phyloP scores from a whole-genome alignment of 2,329 filamentous ascomycete genomes.

The Stagonosporopsis chrysanthemi region DNA sequence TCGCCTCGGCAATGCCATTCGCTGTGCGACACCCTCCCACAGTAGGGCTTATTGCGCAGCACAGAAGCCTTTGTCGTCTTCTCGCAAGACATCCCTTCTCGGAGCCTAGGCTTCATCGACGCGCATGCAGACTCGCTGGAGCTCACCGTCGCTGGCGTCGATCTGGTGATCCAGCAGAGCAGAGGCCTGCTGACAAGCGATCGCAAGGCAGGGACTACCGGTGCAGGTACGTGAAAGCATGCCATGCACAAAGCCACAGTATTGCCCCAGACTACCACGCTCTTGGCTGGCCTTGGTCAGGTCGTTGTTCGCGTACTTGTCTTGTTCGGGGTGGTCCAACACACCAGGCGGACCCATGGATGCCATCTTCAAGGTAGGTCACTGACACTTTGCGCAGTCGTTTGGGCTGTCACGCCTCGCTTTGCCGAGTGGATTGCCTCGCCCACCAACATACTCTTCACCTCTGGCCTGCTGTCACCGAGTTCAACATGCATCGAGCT shows the following conservation, averaged over 20 bases:
- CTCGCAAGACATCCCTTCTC: conserved; percentile 74
- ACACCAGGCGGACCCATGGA: too few species aligned
- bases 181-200: conserved; percentile 81
- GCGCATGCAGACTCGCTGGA: conserved; percentile 70
- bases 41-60: conserved; percentile 24
- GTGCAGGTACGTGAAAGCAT: conserved; percentile 61
- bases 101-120: conserved; percentile 78
- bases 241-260: conserved; percentile 5
- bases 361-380: conserved; percentile 9
- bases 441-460: conserved; percentile 69
- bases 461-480: conserved; percentile 59
- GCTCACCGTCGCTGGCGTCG: conserved; percentile 70
- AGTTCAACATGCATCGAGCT: conserved; percentile 76
- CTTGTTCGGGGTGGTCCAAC: conserved; percentile 8
- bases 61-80: conserved; percentile 89
- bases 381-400: conserved; percentile 59
- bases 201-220: conserved; percentile 75
- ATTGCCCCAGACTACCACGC: conserved; percentile 20
- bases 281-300: conserved; percentile 34
- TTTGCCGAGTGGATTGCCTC: conserved; percentile 82
- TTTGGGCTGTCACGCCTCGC: conserved; percentile 89
- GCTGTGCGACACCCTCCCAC: not conserved
- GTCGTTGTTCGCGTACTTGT: conserved; percentile 3
- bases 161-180: conserved; percentile 82
- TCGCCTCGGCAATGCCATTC: conserved; percentile 1